A percentile compares a stretch with the other conserved stretches of the same genome.
phyloP scores from a whole-genome alignment of 768 basidiomycete genomes.

The Tubosaeta brunneosetosa region DNA sequence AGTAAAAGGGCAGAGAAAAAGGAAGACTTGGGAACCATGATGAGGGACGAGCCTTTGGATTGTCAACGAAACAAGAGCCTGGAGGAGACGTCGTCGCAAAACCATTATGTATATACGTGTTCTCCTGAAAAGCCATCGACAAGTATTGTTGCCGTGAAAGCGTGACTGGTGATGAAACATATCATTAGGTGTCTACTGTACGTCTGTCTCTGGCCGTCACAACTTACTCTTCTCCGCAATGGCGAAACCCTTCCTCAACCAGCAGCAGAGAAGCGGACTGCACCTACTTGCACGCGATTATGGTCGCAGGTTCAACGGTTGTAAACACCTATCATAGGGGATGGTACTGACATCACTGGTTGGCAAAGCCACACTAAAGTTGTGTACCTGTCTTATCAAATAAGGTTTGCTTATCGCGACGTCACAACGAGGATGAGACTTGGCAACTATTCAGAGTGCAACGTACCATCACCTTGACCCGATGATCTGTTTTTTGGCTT shows the following conservation, averaged over 20 bases:
- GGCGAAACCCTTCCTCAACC: no score
- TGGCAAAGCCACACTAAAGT: neutral
- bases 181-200: no score
- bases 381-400: neutral
- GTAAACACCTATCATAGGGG: neutral
- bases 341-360: neutral
- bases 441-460: neutral
- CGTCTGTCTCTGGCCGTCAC: no score
- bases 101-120: neutral
- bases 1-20: constrained; percentile 16
- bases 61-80: neutral
- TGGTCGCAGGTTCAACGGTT: neutral
- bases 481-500: constrained; percentile 31
- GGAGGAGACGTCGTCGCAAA: neutral
- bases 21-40: constrained; percentile 17
- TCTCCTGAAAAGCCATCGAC: neutral
- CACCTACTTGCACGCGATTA: no score
- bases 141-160: neutral
- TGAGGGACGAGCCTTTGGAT: neutral
- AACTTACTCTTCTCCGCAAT: no score
- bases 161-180: neutral
- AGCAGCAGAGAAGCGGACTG: no score
- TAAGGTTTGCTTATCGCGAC: neutral
- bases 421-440: neutral
- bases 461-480: constrained; percentile 1